phyloP scores from a whole-genome alignment of 1,284 basidiomycete species.

The Microbotryum scabiosae region DNA sequence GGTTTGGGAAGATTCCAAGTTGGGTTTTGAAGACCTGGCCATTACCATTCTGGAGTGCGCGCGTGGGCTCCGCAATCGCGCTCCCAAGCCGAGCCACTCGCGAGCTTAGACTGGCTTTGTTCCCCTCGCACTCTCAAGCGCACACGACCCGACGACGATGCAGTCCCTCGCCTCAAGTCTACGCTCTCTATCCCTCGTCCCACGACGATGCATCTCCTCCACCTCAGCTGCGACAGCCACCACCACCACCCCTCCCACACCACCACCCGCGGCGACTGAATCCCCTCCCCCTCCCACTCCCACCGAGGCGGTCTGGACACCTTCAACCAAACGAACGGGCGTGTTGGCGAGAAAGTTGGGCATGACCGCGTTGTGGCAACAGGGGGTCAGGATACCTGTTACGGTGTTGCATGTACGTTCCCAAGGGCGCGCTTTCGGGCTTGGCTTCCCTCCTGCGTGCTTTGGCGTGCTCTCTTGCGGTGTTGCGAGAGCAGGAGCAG shows the following conservation, averaged over 20 bases:
- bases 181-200: neutral
- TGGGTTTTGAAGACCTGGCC: too few species aligned
- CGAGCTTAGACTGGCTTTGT: too few species aligned
- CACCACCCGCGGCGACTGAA: neutral
- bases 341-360: slow-evolving; percentile 90
- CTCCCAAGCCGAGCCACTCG: too few species aligned
- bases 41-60: too few species aligned
- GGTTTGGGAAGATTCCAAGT: too few species aligned
- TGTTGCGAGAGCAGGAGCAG: too few species aligned
- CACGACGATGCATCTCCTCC: neutral
- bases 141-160: slow-evolving; percentile 1
- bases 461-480: too few species aligned
- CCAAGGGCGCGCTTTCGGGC: too few species aligned
- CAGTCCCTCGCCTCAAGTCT: slow-evolving; percentile 6
- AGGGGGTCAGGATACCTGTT: slow-evolving; percentile 77
- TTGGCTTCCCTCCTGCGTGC: too few species aligned
- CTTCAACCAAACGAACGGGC: slow-evolving; percentile 81
- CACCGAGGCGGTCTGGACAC: slow-evolving; percentile 54
- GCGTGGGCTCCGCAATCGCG: too few species aligned
- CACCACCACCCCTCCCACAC: slow-evolving; percentile 10
- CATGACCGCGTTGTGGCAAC: slow-evolving; percentile 90
- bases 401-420: slow-evolving; percentile 81
- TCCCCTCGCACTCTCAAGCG: neutral
- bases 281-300: neutral
- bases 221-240: neutral